Conservation (phyloP, 1,284 basidiomycete genomes). For the Puccinia novopanici region DNA sequence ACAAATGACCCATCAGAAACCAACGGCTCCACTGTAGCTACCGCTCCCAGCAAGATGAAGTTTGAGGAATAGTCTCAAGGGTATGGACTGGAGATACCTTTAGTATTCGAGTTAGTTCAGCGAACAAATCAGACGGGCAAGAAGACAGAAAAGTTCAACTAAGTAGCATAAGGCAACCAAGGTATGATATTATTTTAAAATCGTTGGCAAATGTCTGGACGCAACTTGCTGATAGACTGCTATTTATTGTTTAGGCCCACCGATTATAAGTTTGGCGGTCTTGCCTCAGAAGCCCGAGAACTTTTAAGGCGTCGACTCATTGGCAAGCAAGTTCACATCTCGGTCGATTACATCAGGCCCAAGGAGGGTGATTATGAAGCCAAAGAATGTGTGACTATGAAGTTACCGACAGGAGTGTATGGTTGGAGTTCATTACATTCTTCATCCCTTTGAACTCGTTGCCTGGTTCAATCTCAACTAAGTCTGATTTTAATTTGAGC, state of each 20-base stretch:
- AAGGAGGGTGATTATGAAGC: slow-evolving; percentile 90
- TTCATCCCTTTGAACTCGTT: background rate
- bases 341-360: slow-evolving; percentile 85
- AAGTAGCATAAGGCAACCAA: slow-evolving; percentile 43
- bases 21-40: background rate
- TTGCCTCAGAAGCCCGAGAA: slow-evolving; percentile 85
- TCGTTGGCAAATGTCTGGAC: slow-evolving; percentile 56
- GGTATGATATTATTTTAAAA: slow-evolving; percentile 44
- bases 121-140: slow-evolving; percentile 63
- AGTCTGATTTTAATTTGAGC: slow-evolving; percentile 50
- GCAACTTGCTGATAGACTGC: background rate
- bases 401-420: slow-evolving; percentile 45
- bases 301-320: slow-evolving; percentile 86
- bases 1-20: background rate
- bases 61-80: slow-evolving; percentile 81
- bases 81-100: slow-evolving; percentile 92
- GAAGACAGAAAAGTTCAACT: slow-evolving; percentile 79
- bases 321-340: slow-evolving; percentile 80
- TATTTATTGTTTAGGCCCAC: slow-evolving; percentile 64
- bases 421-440: background rate
- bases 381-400: slow-evolving; percentile 72
- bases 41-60: slow-evolving; percentile 51
- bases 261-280: slow-evolving; percentile 83
- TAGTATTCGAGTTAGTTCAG: slow-evolving; percentile 69
- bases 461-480: slow-evolving; percentile 19